Evolutionary conservation across 768 basidiomycete species (phyloP), one percentile per base, ranked within the genome.

Genomic region (Lentinula sp.): DNA sequence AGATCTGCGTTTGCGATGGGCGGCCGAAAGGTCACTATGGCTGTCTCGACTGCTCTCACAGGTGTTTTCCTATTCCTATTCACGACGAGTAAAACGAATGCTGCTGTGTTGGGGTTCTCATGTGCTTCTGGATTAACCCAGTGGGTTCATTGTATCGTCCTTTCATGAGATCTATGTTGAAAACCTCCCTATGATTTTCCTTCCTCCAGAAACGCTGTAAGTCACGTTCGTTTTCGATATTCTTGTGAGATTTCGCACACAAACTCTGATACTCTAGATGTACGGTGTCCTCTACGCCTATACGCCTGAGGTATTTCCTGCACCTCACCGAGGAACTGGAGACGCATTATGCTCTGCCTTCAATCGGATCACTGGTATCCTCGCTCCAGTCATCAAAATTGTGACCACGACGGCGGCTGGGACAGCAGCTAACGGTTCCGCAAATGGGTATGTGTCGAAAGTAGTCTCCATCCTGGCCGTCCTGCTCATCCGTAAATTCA

Each of bases 361-460:
- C 13, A 84, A 81, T 66, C 76, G 85, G 16, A 66, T 87, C 43
- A 84, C 84, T 59, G 85, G 86, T 23, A 76, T 87, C 64, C 83
- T 85, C 76, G 80, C 77, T 54, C 62, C 77, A 1, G 67, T 68
- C 23, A 68, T 68, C 59, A 60, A 60, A 32, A 60, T 60, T n/a
- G 59, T 40, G 34, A 60, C 59, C 8, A 60, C 59, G 49, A 60
- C 48, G 23, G 49, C 59, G 10, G 48, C 48, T 18, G 59, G 59
- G 16, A 31, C 59, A 6, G 49, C 59, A 42, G n/a, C 49, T 4
- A 37, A 60, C 28, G 59, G 50, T 8, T 28, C 59, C n/a, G 59
- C 59, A 23, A 60, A 60, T 43, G 59, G 57, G 57, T 49, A 32
- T 49, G 57, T 48, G 15, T 32, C 8, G 7, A 10, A 18, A 18